These are phyloP conservation scores for Globisporangium uncinulatum DNA, from an alignment of 352 stramenopile genomes.

Conservation along the genomic window DNA sequence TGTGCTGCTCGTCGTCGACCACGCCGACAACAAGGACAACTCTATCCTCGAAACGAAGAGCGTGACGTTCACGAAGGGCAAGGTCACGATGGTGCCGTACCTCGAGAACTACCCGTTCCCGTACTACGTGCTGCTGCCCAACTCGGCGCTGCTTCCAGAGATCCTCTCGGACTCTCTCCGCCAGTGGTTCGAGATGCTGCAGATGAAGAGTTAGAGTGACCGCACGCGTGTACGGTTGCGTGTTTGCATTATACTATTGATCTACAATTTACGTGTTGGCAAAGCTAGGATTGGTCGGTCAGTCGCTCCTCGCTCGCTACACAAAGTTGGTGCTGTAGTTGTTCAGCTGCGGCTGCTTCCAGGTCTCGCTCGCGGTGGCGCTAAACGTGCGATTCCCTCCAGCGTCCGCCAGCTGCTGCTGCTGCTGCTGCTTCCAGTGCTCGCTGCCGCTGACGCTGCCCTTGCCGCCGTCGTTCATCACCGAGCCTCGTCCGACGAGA, in stretches of 20 bases:
- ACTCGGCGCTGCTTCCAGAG: slow-evolving; percentile 95
- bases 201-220: slow-evolving; percentile 50
- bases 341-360: slow-evolving; percentile 1
- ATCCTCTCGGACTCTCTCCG: slow-evolving; percentile 98
- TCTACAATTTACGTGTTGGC: no score
- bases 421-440: background rate
- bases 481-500: background rate
- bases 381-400: background rate
- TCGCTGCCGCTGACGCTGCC: background rate
- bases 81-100: slow-evolving; percentile 96
- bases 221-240: no score
- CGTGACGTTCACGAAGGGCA: slow-evolving; percentile 95
- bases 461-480: background rate
- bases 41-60: slow-evolving; percentile 99
- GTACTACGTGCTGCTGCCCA: slow-evolving; percentile 98
- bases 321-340: slow-evolving; percentile 1
- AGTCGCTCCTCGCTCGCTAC: background rate
- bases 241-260: no score
- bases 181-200: slow-evolving; percentile 99
- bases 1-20: slow-evolving; percentile 97
- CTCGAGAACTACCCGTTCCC: slow-evolving; percentile 99
- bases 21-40: slow-evolving; percentile 60
- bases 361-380: background rate
- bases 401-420: background rate
- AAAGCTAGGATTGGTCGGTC: no score